Evolutionary conservation across 1,139 yeast genomes (phyloP), one percentile per base, ranked within the genome.

Genomic region (Yamadazyma songkhlaensis): DNA sequence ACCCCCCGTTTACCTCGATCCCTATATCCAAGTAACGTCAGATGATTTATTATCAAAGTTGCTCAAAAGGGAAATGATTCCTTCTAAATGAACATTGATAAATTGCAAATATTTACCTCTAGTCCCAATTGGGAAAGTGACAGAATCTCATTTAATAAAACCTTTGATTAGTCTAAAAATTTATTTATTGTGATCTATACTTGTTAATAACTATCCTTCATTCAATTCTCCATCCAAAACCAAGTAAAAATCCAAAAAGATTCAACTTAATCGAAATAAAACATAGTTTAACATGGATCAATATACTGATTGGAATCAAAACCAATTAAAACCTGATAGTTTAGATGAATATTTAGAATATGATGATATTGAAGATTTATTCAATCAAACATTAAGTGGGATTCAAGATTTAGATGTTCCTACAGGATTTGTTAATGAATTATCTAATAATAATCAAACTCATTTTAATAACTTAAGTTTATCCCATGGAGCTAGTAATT

Each of bases 341-440:
- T 62, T 68, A 39, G 66, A 67, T 32, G 61, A 64, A 34, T 67
- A 64, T 45, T 63, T 68, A 38, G 54, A 51, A 26, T 32, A 48
- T n/a, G 62, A 60, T 17, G 72, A 67, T 26, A 57, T 69, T 32
- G 76, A 69, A 43, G 66, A 64, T 37, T 50, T 71, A 32, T 63
- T 71, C 49, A 69, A 67, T 43, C 72, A 71, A 39, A 66, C 77
- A 0, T 62, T 71, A 36, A 54, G 63, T 3, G 74, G 73, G 2
- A 52, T 71, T 25, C 75, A 70, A 52, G 81, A 75, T 46, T 61
- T 77, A 43, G 81, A 77, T 46, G 79, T 77, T 25, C 78, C 81
- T 1, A 58, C 68, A 0, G 72, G 72, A 2, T 64, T 57, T 40
- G 56, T 45, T 25, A 40, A 36, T 31, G 48, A 51, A 23, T 33